phyloP scores from a whole-genome alignment of 2,329 filamentous ascomycete species.

The Fusarium sp. region DNA sequence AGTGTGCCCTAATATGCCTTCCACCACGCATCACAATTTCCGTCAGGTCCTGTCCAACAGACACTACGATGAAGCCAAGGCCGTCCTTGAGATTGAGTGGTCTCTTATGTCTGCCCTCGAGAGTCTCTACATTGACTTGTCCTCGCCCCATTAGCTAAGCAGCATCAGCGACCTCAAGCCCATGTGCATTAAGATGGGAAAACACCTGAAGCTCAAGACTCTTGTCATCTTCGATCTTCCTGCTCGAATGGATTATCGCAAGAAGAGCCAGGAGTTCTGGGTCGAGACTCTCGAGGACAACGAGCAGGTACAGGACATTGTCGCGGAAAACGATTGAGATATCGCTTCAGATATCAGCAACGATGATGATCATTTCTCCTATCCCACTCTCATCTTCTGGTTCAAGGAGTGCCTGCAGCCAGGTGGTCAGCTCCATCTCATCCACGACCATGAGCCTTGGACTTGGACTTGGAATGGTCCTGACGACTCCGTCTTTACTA shows the following conservation, averaged over 20 bases:
- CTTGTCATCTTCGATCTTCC: conserved; percentile 22
- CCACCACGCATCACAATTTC: neutral
- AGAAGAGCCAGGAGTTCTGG: conserved; percentile 6
- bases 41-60: neutral
- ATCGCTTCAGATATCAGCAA: neutral
- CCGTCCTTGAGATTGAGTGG: conserved; percentile 18
- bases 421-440: conserved; percentile 25
- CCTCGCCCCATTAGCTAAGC: neutral
- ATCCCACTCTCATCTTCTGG: conserved; percentile 7
- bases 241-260: neutral
- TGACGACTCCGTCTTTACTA: neutral
- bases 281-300: conserved; percentile 13
- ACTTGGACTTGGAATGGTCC: neutral
- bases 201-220: conserved; percentile 28
- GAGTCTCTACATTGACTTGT: conserved; percentile 31
- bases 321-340: neutral
- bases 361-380: neutral
- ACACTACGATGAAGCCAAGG: neutral
- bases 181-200: conserved; percentile 4
- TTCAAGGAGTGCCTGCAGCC: conserved; percentile 29
- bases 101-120: conserved; percentile 21
- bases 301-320: neutral
- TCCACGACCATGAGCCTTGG: neutral
- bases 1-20: neutral
- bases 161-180: neutral